phyloP scores from a whole-genome alignment of 148 eudicot genomes.

The Fagopyrum tataricum region DNA sequence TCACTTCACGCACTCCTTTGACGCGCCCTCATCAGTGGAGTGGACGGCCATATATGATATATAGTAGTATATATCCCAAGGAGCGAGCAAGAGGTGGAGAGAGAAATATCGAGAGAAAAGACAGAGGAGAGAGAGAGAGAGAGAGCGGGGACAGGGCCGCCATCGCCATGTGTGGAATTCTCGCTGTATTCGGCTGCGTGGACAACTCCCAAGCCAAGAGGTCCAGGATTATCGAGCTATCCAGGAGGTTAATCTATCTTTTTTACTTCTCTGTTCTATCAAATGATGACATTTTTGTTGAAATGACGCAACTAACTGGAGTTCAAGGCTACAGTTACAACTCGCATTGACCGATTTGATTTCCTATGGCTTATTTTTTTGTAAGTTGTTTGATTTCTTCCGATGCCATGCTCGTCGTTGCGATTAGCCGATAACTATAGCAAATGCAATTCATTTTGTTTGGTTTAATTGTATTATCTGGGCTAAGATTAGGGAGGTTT shows the following conservation, averaged over 20 bases:
- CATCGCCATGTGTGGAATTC: constrained; percentile 92
- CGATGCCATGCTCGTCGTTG: not conserved
- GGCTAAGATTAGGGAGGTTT: not conserved
- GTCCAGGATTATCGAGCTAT: constrained; percentile 83
- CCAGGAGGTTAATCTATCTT: constrained; percentile 43
- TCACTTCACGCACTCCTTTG: not conserved
- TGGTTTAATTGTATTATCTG: not conserved
- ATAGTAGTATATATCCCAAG: not conserved
- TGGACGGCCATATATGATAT: not conserved
- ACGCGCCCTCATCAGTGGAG: not conserved
- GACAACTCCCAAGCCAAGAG: constrained; percentile 70
- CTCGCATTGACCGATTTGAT: not conserved
- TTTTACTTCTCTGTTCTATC: not conserved
- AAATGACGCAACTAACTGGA: not conserved
- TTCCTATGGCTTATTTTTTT: not conserved
- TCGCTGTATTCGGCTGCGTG: constrained; percentile 80
- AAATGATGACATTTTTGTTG: not conserved
- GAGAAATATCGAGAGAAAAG: not conserved
- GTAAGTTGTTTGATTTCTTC: not conserved
- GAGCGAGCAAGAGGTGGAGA: constrained; percentile 6
- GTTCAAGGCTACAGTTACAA: not conserved
- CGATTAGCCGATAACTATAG: not conserved
- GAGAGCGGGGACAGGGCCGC: constrained; percentile 17
- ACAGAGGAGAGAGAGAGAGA: constrained; percentile 12
- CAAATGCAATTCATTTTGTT: not conserved